phyloP scores from a whole-genome alignment of 495 filamentous ascomycete species.

The Cercophora scortea region DNA sequence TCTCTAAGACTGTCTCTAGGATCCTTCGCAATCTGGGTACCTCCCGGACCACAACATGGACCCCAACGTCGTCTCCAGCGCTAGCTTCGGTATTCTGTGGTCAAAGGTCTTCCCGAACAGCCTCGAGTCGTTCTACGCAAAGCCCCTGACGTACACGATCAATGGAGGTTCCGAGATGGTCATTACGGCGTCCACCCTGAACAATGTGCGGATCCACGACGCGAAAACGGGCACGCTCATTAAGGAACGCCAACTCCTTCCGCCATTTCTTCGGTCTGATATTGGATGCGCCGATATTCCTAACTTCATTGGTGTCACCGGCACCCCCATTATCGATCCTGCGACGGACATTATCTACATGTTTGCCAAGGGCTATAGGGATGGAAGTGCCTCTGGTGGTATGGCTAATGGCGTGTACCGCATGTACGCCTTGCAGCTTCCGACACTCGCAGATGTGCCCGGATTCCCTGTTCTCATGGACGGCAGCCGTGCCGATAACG shows the following conservation, averaged over 20 bases:
- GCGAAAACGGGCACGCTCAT: constrained; percentile 7
- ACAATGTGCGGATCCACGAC: constrained; percentile 7
- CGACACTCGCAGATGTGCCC: constrained; percentile 23
- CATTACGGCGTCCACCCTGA: constrained; percentile 33
- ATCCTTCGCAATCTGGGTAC: constrained; percentile 35
- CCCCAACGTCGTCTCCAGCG: constrained; percentile 27
- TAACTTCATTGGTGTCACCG: constrained; percentile 27
- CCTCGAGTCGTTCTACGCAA: constrained; percentile 29
- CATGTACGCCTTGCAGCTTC: constrained; percentile 30
- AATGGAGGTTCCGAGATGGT: constrained; percentile 26
- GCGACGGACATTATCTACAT: constrained; percentile 30
- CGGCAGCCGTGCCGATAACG: constrained; percentile 32
- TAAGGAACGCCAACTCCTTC: constrained; percentile 8
- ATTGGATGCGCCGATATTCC: constrained; percentile 34
- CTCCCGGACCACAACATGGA: constrained; percentile 39
- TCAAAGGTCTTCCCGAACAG: constrained; percentile 7
- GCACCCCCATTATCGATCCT: constrained; percentile 30
- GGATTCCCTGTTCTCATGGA: constrained; percentile 33
- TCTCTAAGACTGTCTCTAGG: constrained; percentile 6
- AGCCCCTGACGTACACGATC: constrained; percentile 35
- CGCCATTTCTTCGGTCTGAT: constrained; percentile 27
- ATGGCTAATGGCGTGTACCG: constrained; percentile 23
- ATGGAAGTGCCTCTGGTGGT: constrained; percentile 17
- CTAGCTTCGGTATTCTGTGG: constrained; percentile 29
- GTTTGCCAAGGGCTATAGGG: constrained; percentile 31